Conservation (phyloP, 345 rosid genomes). For the Lepidium aucheri region DNA sequence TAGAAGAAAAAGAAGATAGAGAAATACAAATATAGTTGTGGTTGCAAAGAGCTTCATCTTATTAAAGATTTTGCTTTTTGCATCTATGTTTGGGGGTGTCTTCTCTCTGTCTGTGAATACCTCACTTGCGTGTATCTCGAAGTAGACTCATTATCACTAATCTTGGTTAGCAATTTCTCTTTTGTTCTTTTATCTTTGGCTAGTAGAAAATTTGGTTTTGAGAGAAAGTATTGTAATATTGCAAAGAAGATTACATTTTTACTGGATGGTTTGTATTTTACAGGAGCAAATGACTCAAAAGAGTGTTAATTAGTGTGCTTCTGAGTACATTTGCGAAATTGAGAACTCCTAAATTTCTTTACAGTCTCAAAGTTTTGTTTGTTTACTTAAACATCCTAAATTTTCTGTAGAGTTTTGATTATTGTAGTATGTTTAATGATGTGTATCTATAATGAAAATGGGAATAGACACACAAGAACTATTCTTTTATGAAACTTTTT, state of each 20-base stretch:
- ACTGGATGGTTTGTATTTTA: too few relatives aligned
- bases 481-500: too few relatives aligned
- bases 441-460: too few relatives aligned
- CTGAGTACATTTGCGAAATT: too few relatives aligned
- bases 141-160: conserved; percentile 57
- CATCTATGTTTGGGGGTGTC: conserved; percentile 66
- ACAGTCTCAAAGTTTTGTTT: too few relatives aligned
- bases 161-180: conserved; percentile 39
- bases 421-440: too few relatives aligned
- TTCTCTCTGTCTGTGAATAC: conserved; percentile 47
- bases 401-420: too few relatives aligned
- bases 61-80: conserved; percentile 12
- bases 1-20: background rate
- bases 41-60: background rate
- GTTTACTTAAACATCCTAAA: too few relatives aligned
- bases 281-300: too few relatives aligned
- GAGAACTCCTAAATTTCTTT: too few relatives aligned
- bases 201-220: background rate
- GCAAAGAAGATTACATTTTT: conserved; percentile 42
- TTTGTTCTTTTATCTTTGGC: background rate
- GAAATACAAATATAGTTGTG: background rate
- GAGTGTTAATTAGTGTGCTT: too few relatives aligned
- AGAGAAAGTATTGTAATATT: background rate
- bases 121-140: conserved; percentile 85
- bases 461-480: too few relatives aligned